Evolutionary conservation across 768 basidiomycete genomes (phyloP).

Genomic region (Russula ochroleuca): DNA sequence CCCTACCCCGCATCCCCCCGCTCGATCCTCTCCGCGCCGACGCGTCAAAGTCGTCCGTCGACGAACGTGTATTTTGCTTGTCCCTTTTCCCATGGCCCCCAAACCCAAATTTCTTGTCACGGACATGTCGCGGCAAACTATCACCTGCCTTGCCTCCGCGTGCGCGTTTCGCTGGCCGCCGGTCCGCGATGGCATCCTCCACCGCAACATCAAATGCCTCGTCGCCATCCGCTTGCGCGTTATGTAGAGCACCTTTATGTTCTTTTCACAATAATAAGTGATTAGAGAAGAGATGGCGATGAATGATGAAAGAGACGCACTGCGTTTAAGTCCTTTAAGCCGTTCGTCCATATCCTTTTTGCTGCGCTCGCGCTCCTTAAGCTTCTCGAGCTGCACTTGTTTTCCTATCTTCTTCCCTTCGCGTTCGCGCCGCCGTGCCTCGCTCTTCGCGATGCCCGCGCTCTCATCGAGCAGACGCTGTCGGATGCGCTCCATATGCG

Average conservation of each 20-base stretch:
- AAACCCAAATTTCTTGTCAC: too few species aligned
- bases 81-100: too few species aligned
- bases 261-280: conserved; percentile 43
- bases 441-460: conserved; percentile 84
- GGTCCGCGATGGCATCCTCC: too few species aligned
- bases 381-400: conserved; percentile 92
- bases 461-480: conserved; percentile 51
- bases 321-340: conserved; percentile 84
- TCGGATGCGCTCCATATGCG: conserved; percentile 91
- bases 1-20: too few species aligned
- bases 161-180: too few species aligned
- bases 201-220: too few species aligned
- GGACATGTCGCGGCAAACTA: too few species aligned
- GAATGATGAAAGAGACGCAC: conserved; percentile 43
- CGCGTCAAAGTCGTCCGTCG: too few species aligned
- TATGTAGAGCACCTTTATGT: conserved; percentile 70
- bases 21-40: too few species aligned
- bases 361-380: conserved; percentile 80
- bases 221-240: conserved; percentile 37
- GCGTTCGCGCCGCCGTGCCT: conserved; percentile 86
- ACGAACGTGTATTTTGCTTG: too few species aligned
- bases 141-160: too few species aligned
- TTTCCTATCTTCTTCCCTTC: conserved; percentile 98
- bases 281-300: neutral
- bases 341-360: conserved; percentile 90